These are phyloP conservation scores for Suillus alpinus DNA, from an alignment of 768 basidiomycete genomes.

Conservation along the genomic window DNA sequence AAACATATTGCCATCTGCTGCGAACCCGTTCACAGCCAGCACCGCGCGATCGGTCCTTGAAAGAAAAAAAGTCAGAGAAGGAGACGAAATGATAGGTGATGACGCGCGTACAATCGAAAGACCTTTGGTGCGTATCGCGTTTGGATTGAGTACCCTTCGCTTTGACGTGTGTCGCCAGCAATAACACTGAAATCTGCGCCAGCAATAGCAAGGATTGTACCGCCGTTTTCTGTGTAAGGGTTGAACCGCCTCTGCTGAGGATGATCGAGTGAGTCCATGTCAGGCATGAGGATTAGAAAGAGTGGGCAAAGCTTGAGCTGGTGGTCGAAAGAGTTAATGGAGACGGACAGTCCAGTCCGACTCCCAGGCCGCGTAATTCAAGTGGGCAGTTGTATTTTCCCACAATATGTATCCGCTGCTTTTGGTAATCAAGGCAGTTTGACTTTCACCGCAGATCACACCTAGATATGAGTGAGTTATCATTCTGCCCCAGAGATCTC, in stretches of 20 bases:
- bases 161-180: slow-evolving; percentile 95
- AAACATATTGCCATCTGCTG: slow-evolving; percentile 96
- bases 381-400: neutral
- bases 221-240: slow-evolving; percentile 92
- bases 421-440: neutral
- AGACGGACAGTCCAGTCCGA: neutral
- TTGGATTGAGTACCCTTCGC: slow-evolving; percentile 96
- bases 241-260: slow-evolving; percentile 69
- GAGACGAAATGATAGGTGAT: neutral
- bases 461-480: slow-evolving; percentile 23
- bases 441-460: neutral
- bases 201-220: slow-evolving; percentile 94
- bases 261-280: slow-evolving; percentile 36
- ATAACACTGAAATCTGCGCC: slow-evolving; percentile 92
- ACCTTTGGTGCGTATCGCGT: slow-evolving; percentile 96
- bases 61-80: neutral
- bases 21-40: slow-evolving; percentile 94
- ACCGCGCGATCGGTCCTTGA: slow-evolving; percentile 87
- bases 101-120: slow-evolving; percentile 73
- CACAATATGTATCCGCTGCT: slow-evolving; percentile 3
- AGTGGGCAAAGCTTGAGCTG: neutral
- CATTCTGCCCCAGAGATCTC: neutral
- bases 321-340: neutral
- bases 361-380: slow-evolving; percentile 15
- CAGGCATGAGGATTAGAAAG: slow-evolving; percentile 28